These are phyloP conservation scores for Steccherinum ochraceum DNA, from an alignment of 768 basidiomycete genomes.

Conservation along the genomic window DNA sequence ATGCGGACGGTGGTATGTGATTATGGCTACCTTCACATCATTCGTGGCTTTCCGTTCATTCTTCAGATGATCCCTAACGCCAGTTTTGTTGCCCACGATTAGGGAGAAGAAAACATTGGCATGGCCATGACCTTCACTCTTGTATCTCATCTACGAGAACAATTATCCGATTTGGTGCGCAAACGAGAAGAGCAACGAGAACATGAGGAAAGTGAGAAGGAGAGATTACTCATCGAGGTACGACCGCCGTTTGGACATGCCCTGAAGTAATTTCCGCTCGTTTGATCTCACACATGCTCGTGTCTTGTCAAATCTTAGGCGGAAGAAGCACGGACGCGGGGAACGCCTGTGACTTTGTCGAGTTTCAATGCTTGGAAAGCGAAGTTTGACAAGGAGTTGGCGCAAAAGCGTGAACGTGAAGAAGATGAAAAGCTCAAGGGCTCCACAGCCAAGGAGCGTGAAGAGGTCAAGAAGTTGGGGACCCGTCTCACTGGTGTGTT, in stretches of 20 bases:
- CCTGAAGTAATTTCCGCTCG: not conserved
- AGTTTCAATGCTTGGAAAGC: constrained; percentile 79
- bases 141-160: constrained; percentile 78
- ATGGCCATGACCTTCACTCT: constrained; percentile 99
- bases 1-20: constrained; percentile 50
- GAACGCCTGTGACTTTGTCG: constrained; percentile 84
- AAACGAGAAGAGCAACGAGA: constrained; percentile 48
- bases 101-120: constrained; percentile 84
- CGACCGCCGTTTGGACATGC: constrained; percentile 8
- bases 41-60: not conserved
- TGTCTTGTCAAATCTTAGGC: constrained; percentile 53
- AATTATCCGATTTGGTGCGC: constrained; percentile 58
- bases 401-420: constrained; percentile 50
- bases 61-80: too few relatives aligned
- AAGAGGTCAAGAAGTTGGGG: constrained; percentile 66
- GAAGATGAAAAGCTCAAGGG: constrained; percentile 76
- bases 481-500: constrained; percentile 64
- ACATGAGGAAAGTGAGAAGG: constrained; percentile 65
- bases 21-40: not conserved
- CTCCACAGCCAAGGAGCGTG: constrained; percentile 73
- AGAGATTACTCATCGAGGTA: constrained; percentile 73
- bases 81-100: not conserved
- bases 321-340: constrained; percentile 80
- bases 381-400: constrained; percentile 68
- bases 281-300: not conserved